Evolutionary conservation across 495 filamentous ascomycete genomes (phyloP), one percentile per base, ranked within the genome.

Genomic region (Achaetomiella virescens): DNA sequence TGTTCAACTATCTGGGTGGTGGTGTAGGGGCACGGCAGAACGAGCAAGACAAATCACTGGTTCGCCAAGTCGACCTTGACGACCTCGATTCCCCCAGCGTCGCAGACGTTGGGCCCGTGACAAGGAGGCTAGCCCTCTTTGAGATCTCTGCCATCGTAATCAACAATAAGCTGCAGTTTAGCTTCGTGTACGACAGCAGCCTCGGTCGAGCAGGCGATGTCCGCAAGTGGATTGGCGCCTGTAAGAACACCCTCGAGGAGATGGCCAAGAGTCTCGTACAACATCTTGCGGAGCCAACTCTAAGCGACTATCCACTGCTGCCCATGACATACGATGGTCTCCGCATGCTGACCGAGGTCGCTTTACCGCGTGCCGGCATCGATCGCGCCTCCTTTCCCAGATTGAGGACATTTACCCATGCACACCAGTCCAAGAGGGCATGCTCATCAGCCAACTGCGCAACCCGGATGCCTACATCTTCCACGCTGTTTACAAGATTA

Each of bases 371-470:
- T 12, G 48, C 22, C 9, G 61, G 60, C 17, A 66, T 73, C 11
- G 36, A 58, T 24, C 49, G 22, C 2, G 49, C 49, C 14, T 41
- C 49, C 17, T 36, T 58, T 58, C 60, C 0, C 29, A 67, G 7
- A 61, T 73, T 25, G 67, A 67, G 40, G 69, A 73, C 33, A 65
- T 65, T 18, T 73, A 65, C 43, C 69, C 67, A 6, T 88, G 84
- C 70, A 86, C 81, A 17, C 76, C 85, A 11, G 70, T 88, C 0
- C 86, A 90, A 67, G 85, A 86, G 58, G 84, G 84, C 3, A 66
- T 66, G 27, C 49, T 66, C 20, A 61, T 64, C 44, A 59, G 59
- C 20, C 62, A 64, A 29, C 55, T 64, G 12, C 61, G 61, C 29
- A 48, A 64, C 29, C 47, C 54, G 25, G 46, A 43, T 2, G 61